A percentile compares a stretch with the other conserved stretches of the same genome.
Conservation (phyloP, 805 yeast genomes). For the Schwanniomyces yamadae region DNA sequence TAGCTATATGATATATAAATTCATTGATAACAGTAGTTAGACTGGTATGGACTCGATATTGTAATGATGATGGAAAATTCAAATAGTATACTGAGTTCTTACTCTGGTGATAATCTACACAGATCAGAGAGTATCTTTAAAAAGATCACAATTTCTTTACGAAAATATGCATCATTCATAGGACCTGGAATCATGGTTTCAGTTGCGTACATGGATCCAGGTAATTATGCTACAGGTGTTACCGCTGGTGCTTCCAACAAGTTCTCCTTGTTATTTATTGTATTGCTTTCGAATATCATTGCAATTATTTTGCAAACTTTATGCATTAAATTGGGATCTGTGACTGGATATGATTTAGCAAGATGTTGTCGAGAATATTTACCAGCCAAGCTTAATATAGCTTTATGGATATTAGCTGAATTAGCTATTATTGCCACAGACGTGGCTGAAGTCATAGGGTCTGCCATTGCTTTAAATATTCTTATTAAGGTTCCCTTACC, state of each 20-base stretch:
- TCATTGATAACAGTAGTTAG: too few species aligned
- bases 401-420: constrained; percentile 45
- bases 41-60: too few species aligned
- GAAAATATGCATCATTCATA: constrained; percentile 38
- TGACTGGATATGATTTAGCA: constrained; percentile 49
- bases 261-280: constrained; percentile 43
- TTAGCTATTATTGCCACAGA: constrained; percentile 52
- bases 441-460: constrained; percentile 53
- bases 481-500: constrained; percentile 44
- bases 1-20: too few species aligned
- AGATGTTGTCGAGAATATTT: constrained; percentile 41
- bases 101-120: too few species aligned
- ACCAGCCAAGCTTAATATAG: constrained; percentile 38
- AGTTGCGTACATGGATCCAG: constrained; percentile 55
- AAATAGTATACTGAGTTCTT: too few species aligned
- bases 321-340: constrained; percentile 48
- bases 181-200: constrained; percentile 51
- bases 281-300: constrained; percentile 42
- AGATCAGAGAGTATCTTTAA: too few species aligned
- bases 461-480: constrained; percentile 51
- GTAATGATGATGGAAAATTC: too few species aligned
- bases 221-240: constrained; percentile 50
- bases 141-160: not conserved
- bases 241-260: constrained; percentile 47
- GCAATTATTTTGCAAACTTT: constrained; percentile 47